Evolutionary conservation across 2,329 filamentous ascomycete species (phyloP), one percentile per base, ranked within the genome.

Genomic region (Cladosporium sp.): DNA sequence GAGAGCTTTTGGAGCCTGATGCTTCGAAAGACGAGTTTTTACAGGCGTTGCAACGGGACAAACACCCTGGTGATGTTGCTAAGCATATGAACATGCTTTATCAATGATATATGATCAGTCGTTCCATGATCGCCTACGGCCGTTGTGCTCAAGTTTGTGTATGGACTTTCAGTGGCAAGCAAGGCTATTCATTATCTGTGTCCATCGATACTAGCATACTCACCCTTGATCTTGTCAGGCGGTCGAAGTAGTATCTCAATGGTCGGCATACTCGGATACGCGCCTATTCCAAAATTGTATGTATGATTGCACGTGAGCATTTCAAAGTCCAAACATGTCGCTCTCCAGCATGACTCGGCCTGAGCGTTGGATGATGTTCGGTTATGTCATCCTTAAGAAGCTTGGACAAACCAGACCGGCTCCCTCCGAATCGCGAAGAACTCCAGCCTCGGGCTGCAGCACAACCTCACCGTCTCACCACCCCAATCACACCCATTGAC

Each of bases 401-500:
- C 52, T 56, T 56, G 18, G 52, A 35, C 52, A 37, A 37, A 18
- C 35, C 35, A 37, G 33, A 35, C 35, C 14, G 35, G 35, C 18
- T 28, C 29, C 23, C 29, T 5, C 28, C 29, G 28, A 33, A 10
- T 57, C 31, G 53, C 55, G 33, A 57, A 57, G 37, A 21, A 33
- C 55, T 40, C 18, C 55, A 28, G 33, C 55, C 33, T n/a, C 28
- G 7, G 40, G 33, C 55, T 28, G 18, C 40, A 35, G 11, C 14
- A 40, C 55, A 37, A 52, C n/a, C 59, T 62, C 21, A 33, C 29
- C 44, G 37, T 21, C 28, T 29, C 59, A 62, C 60, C 29, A 44
- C 49, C 46, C n/a, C 50, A 44, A 55, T 56, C 49, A 63, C 35
- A 55, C n/a, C 61, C 61, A 63, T 63, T 63, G 61, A 63, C 61